Evolutionary conservation across 306 rosid genomes (phyloP).

Genomic region (Malus orientalis): DNA sequence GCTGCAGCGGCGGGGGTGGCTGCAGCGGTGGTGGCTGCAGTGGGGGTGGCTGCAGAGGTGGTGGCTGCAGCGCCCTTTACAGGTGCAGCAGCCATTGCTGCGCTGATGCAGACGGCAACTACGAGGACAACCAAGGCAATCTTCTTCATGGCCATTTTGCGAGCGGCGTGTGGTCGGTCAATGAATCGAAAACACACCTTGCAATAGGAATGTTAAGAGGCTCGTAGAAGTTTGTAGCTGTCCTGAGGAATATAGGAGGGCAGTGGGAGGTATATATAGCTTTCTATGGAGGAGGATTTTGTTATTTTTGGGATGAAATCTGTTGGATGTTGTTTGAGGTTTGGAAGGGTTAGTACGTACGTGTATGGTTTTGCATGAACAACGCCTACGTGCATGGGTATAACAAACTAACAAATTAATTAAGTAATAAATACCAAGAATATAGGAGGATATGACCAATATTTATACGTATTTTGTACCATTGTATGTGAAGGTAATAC

Average conservation of each 20-base stretch:
- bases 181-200: background rate
- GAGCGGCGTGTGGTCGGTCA: background rate
- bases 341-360: background rate
- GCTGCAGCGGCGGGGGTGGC: background rate
- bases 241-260: conserved; percentile 2
- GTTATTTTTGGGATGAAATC: background rate
- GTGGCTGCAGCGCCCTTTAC: background rate
- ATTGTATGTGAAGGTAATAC: background rate
- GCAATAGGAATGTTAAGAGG: background rate
- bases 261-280: background rate
- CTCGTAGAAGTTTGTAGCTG: background rate
- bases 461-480: too few species aligned
- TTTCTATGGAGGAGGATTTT: background rate
- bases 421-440: background rate
- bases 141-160: conserved; percentile 15
- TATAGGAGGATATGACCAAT: background rate
- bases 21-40: background rate
- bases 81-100: conserved; percentile 1
- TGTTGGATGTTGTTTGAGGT: background rate
- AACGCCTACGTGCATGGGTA: background rate
- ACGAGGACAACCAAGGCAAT: conserved; percentile 1
- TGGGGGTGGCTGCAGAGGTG: background rate
- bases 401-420: background rate
- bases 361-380: conserved; percentile 2
- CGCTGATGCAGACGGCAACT: conserved; percentile 6